Evolutionary conservation across 179 eudicot genomes (phyloP).

Genomic region (Silene noctiflora): DNA sequence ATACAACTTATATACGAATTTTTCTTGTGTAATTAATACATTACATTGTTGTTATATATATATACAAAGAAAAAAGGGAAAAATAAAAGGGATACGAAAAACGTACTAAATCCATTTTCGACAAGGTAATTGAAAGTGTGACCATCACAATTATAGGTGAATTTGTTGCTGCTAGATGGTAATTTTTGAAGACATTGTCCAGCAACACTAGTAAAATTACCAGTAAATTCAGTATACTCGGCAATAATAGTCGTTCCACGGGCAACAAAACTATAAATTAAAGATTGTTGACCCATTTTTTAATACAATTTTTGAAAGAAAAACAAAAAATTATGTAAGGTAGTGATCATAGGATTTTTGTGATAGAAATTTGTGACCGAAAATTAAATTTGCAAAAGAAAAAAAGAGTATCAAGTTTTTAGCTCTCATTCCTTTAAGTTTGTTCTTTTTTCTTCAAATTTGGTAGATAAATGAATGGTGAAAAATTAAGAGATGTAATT

Average conservation of each 20-base stretch:
- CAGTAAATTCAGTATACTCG: slow-evolving; percentile 26
- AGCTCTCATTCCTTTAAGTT: background rate
- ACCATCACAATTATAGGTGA: slow-evolving; percentile 26
- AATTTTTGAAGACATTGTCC: slow-evolving; percentile 27
- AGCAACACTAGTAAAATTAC: slow-evolving; percentile 24
- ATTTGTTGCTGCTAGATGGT: slow-evolving; percentile 25
- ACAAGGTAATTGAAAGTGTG: slow-evolving; percentile 27
- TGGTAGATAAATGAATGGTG: slow-evolving; percentile 9
- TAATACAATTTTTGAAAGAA: background rate
- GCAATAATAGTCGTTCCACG: slow-evolving; percentile 19
- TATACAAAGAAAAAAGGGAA: background rate
- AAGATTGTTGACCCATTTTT: slow-evolving; percentile 21
- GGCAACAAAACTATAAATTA: slow-evolving; percentile 28
- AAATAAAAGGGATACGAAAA: background rate
- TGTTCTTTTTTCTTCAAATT: background rate
- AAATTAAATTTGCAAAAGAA: background rate
- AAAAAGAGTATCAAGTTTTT: background rate
- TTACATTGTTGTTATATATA: no score
- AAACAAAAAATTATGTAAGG: background rate
- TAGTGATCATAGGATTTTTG: background rate
- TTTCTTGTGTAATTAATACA: no score
- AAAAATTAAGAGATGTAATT: background rate
- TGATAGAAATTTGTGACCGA: background rate
- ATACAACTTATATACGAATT: no score
- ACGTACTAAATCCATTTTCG: slow-evolving; percentile 23